Percentiles rank a stretch among this genome's conserved stretches.
Evolutionary conservation across 345 rosid genomes (phyloP).

Genomic region (Moricandia arvensis): DNA sequence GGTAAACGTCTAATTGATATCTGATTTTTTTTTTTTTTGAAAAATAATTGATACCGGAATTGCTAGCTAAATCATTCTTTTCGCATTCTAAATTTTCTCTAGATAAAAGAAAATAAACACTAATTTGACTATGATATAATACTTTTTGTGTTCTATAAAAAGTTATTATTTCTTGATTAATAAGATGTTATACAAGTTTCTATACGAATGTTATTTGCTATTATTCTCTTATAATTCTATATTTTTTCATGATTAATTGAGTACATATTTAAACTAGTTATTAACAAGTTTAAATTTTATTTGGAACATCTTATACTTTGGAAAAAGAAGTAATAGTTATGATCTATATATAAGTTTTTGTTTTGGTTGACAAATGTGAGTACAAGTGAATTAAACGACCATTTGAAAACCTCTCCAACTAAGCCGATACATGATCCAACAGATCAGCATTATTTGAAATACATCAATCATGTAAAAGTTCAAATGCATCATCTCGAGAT

Average conservation of each 20-base stretch:
- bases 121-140: background rate
- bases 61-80: background rate
- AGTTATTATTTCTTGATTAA: background rate
- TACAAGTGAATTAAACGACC: background rate
- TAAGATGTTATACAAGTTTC: background rate
- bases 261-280: background rate
- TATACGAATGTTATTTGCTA: background rate
- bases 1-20: background rate
- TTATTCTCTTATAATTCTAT: background rate
- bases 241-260: background rate
- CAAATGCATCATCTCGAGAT: background rate
- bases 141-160: background rate
- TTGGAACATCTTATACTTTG: background rate
- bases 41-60: background rate
- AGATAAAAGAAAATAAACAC: background rate
- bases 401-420: constrained; percentile 7
- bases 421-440: constrained; percentile 13
- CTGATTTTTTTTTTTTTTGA: too few species aligned
- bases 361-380: constrained; percentile 3
- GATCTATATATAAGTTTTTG: background rate
- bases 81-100: background rate
- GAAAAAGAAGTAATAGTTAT: background rate
- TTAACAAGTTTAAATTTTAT: too few species aligned
- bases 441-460: background rate
- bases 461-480: background rate